phyloP scores from a whole-genome alignment of 352 stramenopile species.

The Phytophthora pisi region DNA sequence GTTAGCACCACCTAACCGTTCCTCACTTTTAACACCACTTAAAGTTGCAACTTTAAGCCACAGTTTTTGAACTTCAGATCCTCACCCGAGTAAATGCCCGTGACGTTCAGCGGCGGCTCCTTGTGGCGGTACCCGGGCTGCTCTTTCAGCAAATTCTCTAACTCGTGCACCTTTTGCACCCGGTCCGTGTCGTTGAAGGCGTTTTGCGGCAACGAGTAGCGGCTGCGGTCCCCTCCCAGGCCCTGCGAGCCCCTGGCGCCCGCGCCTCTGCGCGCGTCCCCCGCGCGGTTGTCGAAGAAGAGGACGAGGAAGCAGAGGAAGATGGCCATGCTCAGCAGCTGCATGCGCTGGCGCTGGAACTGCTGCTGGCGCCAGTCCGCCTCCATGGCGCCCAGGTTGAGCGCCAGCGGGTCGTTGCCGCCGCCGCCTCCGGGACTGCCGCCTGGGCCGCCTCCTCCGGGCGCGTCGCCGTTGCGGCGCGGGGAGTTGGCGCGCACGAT shows the following conservation, averaged over 20 bases:
- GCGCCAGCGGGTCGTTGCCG: slow-evolving; percentile 31
- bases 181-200: slow-evolving; percentile 73
- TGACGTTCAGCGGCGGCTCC: slow-evolving; percentile 63
- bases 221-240: slow-evolving; percentile 33
- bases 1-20: no score
- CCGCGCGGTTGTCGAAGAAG: slow-evolving; percentile 83
- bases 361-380: slow-evolving; percentile 84
- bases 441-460: neutral
- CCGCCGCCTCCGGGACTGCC: neutral
- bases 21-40: no score
- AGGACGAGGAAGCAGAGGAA: slow-evolving; percentile 89
- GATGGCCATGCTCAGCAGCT: slow-evolving; percentile 88
- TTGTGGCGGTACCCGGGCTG: slow-evolving; percentile 54
- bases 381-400: slow-evolving; percentile 75
- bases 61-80: no score
- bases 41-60: no score
- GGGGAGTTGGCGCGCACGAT: slow-evolving; percentile 75
- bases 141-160: slow-evolving; percentile 54
- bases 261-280: slow-evolving; percentile 40
- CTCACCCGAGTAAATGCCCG: slow-evolving; percentile 77
- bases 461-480: slow-evolving; percentile 33
- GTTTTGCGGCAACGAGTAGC: slow-evolving; percentile 49
- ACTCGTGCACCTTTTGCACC: slow-evolving; percentile 47
- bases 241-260: slow-evolving; percentile 7
- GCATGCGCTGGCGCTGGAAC: slow-evolving; percentile 88